Percentiles rank a stretch among this genome's conserved stretches.
These are phyloP conservation scores for Heritiera fomes DNA, from an alignment of 345 rosid genomes.

Conservation along the genomic window DNA sequence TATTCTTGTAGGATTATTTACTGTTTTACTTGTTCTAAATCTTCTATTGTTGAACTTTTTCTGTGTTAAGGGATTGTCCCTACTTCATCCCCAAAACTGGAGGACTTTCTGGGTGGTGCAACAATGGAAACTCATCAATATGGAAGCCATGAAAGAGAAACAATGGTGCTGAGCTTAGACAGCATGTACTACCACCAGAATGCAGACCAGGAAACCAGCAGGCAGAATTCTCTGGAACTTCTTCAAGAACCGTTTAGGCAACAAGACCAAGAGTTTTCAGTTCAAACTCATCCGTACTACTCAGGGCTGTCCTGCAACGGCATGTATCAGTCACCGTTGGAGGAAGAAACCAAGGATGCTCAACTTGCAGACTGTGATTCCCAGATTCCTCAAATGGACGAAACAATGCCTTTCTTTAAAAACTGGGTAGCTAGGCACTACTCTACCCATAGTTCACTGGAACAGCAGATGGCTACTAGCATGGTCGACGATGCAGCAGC, in stretches of 20 bases:
- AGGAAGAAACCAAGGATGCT: constrained; percentile 32
- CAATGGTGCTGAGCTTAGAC: constrained; percentile 51
- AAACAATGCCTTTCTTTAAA: constrained; percentile 35
- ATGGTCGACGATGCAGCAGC: constrained; percentile 33
- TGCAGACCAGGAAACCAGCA: constrained; percentile 28
- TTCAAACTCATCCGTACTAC: constrained; percentile 38
- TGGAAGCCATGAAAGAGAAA: constrained; percentile 38
- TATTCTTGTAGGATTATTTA: background rate
- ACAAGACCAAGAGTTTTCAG: constrained; percentile 34
- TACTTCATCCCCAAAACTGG: constrained; percentile 63
- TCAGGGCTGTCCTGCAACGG: constrained; percentile 32
- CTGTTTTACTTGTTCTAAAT: background rate
- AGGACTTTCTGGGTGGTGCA: constrained; percentile 72
- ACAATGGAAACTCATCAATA: constrained; percentile 42
- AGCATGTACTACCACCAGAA: constrained; percentile 42
- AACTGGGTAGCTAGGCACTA: constrained; percentile 49
- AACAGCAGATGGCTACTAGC: constrained; percentile 35
- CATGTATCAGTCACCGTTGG: constrained; percentile 35
- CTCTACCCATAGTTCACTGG: constrained; percentile 30
- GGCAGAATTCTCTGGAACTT: constrained; percentile 40
- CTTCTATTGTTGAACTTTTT: background rate
- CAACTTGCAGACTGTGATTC: constrained; percentile 35
- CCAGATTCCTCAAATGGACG: constrained; percentile 32
- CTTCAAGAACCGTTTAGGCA: constrained; percentile 38
- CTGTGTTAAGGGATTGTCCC: constrained; percentile 39